phyloP scores from a whole-genome alignment of 495 filamentous ascomycete genomes.

The Podospora pseudocomata region DNA sequence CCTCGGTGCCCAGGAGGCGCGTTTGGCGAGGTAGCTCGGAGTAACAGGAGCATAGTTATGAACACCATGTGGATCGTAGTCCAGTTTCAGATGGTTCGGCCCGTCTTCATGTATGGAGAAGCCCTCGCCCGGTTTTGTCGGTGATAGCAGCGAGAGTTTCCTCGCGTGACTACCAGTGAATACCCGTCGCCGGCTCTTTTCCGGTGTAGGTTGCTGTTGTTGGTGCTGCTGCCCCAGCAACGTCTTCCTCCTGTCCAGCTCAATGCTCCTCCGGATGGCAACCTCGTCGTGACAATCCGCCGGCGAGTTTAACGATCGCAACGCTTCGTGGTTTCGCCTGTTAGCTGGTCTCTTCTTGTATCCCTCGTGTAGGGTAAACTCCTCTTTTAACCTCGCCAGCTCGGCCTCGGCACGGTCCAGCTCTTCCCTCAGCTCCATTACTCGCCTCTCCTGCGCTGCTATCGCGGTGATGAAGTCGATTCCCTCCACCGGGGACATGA shows the following conservation, averaged over 20 bases:
- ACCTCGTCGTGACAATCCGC: slow-evolving; percentile 37
- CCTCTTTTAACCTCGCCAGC: slow-evolving; percentile 70
- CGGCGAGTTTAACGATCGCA: slow-evolving; percentile 38
- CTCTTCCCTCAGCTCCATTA: slow-evolving; percentile 89
- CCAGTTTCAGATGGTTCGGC: slow-evolving; percentile 12
- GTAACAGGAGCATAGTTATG: slow-evolving; percentile 22
- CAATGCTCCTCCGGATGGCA: slow-evolving; percentile 38
- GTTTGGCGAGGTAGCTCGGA: slow-evolving; percentile 35
- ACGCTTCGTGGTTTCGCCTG: slow-evolving; percentile 53
- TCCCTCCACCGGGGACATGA: slow-evolving; percentile 59
- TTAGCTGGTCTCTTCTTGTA: slow-evolving; percentile 67
- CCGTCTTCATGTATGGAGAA: slow-evolving; percentile 31
- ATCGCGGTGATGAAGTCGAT: slow-evolving; percentile 81
- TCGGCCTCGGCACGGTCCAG: slow-evolving; percentile 75
- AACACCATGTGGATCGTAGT: slow-evolving; percentile 5
- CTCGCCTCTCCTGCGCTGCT: slow-evolving; percentile 87
- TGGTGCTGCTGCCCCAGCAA: slow-evolving; percentile 48
- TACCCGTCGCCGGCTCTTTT: slow-evolving; percentile 44
- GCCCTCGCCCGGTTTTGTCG: slow-evolving; percentile 37
- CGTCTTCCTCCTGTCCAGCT: slow-evolving; percentile 60
- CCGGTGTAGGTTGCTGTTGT: slow-evolving; percentile 46
- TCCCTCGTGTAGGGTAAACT: slow-evolving; percentile 74
- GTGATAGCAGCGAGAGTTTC: slow-evolving; percentile 81
- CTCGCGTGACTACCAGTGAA: slow-evolving; percentile 61
- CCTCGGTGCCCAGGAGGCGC: slow-evolving; percentile 47